phyloP scores from a whole-genome alignment of 169 alveolate species.

The Eimeria praecox region DNA sequence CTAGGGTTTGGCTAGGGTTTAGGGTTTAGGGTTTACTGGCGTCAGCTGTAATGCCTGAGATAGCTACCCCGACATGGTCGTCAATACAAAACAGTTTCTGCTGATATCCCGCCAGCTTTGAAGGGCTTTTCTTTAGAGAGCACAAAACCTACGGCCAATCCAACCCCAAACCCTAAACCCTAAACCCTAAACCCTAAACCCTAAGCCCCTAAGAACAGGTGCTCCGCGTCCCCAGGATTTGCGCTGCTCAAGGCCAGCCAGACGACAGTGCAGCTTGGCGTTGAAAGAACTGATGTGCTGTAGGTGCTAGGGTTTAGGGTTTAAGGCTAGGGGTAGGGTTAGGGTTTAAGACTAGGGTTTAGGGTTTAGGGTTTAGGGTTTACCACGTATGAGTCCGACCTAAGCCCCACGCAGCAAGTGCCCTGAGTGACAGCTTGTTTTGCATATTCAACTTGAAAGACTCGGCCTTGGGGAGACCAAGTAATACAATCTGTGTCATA shows the following conservation, averaged over 20 bases:
- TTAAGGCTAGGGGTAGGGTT: not conserved
- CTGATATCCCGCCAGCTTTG: constrained; percentile 96
- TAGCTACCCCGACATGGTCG: constrained; percentile 98
- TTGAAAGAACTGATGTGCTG: not conserved
- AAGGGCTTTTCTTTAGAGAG: constrained; percentile 92
- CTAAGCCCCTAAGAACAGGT: not conserved
- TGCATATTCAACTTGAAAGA: constrained; percentile 82
- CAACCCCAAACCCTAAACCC: constrained; percentile 46
- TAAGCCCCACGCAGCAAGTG: constrained; percentile 84
- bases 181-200: constrained; percentile 41
- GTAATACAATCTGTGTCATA: constrained; percentile 84
- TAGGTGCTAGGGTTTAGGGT: not conserved
- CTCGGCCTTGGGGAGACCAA: constrained; percentile 85
- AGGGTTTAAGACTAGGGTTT: constrained; percentile 37
- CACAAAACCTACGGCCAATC: constrained; percentile 85
- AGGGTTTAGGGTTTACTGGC: constrained; percentile 91
- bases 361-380: constrained; percentile 48
- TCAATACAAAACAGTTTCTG: constrained; percentile 97
- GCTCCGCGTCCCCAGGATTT: not conserved
- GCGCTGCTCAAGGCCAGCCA: not conserved
- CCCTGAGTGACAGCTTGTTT: constrained; percentile 84
- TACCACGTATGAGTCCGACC: constrained; percentile 77
- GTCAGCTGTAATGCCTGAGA: constrained; percentile 99
- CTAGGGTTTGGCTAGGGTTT: not conserved
- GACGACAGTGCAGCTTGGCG: not conserved